A percentile compares a stretch with the other conserved stretches of the same genome.
phyloP scores from a whole-genome alignment of 305 asterid species.

The Solanum hybrid region DNA sequence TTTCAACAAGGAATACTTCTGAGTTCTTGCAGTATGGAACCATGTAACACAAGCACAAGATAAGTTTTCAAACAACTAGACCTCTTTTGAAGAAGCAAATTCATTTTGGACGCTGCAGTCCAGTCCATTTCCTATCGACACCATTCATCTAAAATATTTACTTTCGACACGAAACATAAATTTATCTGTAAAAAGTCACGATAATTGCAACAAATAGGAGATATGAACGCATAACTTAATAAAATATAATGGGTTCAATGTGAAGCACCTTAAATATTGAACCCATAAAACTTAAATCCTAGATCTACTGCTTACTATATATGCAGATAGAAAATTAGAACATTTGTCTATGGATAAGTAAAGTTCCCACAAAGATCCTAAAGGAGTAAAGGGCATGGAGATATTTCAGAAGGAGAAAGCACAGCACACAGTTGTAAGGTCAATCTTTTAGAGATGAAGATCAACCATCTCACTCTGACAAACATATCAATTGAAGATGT shows the following conservation, averaged over 20 bases:
- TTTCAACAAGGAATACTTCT: neutral
- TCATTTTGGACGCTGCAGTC: neutral
- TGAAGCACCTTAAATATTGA: neutral
- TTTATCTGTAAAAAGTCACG: neutral
- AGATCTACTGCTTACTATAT: neutral
- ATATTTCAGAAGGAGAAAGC: neutral
- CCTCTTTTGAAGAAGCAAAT: neutral
- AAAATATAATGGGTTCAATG: neutral
- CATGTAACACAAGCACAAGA: neutral
- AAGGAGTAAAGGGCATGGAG: neutral
- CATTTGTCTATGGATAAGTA: neutral
- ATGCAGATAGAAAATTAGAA: neutral
- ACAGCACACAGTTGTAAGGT: neutral
- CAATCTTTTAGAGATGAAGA: neutral
- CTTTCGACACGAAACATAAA: neutral
- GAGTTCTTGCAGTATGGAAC: neutral
- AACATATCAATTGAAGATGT: neutral
- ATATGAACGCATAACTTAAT: neutral
- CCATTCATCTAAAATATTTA: neutral
- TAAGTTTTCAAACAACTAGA: neutral
- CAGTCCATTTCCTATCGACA: neutral
- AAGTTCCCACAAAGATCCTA: neutral
- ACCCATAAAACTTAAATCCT: neutral
- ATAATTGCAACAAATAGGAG: neutral
- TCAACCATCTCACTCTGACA: neutral